Evolutionary conservation across 2,329 filamentous ascomycete genomes (phyloP).

Genomic region (Pezicula rhizophila): DNA sequence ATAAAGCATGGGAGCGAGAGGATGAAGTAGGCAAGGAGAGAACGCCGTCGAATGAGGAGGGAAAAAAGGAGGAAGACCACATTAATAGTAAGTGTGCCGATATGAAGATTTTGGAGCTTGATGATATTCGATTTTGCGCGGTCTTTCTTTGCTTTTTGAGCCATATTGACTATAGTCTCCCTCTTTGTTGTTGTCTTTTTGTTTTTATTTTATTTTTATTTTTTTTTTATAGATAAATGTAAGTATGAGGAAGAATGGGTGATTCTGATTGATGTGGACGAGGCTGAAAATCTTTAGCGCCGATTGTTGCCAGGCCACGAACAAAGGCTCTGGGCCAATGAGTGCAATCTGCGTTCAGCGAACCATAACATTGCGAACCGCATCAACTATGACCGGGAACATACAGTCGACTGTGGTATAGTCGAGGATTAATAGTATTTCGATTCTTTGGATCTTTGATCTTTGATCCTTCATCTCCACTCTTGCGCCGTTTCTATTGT

Average conservation of each 20-base stretch:
- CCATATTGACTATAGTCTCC: slow-evolving; percentile 17
- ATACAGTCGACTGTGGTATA: slow-evolving; percentile 4
- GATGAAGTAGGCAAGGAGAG: slow-evolving; percentile 61
- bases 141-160: slow-evolving; percentile 32
- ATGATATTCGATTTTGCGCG: slow-evolving; percentile 74
- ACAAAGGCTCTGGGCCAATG: slow-evolving; percentile 11
- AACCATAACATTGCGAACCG: slow-evolving; percentile 22
- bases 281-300: slow-evolving; percentile 13
- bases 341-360: slow-evolving; percentile 12
- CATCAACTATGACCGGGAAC: slow-evolving; percentile 1
- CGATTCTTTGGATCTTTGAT: slow-evolving; percentile 6
- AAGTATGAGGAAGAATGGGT: no score
- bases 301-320: slow-evolving; percentile 12
- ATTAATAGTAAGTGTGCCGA: slow-evolving; percentile 69
- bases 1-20: slow-evolving; percentile 69
- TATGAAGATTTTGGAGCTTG: slow-evolving; percentile 74
- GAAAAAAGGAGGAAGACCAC: slow-evolving; percentile 67
- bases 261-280: slow-evolving; percentile 1
- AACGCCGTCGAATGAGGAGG: slow-evolving; percentile 55
- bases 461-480: slow-evolving; percentile 5
- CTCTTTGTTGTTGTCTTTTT: no score
- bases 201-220: no score
- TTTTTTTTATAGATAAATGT: no score
- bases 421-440: slow-evolving; percentile 2
- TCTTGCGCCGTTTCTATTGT: slow-evolving; percentile 3